Percentiles rank a stretch among this genome's conserved stretches.
Evolutionary conservation across 371 early-diverging fungal species (phyloP).

Genomic region (Apophysomyces elegans): DNA sequence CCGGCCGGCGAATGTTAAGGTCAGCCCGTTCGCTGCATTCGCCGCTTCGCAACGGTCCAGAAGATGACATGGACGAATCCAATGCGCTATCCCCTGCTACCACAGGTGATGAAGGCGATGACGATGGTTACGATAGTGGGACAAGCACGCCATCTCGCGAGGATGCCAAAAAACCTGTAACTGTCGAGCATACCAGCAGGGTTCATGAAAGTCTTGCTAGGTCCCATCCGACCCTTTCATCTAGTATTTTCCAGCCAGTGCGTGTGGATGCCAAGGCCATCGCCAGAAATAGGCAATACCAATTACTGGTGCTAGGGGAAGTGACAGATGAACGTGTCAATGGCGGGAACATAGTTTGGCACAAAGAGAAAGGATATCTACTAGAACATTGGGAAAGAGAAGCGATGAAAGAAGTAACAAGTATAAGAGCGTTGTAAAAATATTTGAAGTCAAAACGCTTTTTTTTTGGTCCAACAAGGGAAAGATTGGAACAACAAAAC

Average conservation of each 20-base stretch:
- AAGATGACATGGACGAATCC: conserved; percentile 5
- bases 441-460: not conserved
- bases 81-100: not conserved
- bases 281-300: conserved; percentile 38
- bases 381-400: conserved; percentile 18
- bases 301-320: conserved; percentile 35
- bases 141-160: not conserved
- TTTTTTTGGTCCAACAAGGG: not conserved
- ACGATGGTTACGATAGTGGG: conserved; percentile 3
- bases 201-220: not conserved
- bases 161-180: not conserved
- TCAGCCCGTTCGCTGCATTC: conserved; percentile 12
- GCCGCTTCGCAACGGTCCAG: not conserved
- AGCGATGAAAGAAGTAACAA: conserved; percentile 13
- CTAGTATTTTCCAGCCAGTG: conserved; percentile 27
- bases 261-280: conserved; percentile 36
- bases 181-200: conserved; percentile 1
- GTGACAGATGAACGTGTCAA: not conserved
- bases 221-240: conserved; percentile 8
- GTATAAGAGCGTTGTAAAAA: conserved; percentile 9
- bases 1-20: conserved; percentile 46
- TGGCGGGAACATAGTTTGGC: conserved; percentile 1
- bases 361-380: not conserved
- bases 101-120: not conserved
- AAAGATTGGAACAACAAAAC: not conserved